These are phyloP conservation scores for Austroboletus niveus DNA, from an alignment of 1,284 basidiomycete species.

Conservation along the genomic window DNA sequence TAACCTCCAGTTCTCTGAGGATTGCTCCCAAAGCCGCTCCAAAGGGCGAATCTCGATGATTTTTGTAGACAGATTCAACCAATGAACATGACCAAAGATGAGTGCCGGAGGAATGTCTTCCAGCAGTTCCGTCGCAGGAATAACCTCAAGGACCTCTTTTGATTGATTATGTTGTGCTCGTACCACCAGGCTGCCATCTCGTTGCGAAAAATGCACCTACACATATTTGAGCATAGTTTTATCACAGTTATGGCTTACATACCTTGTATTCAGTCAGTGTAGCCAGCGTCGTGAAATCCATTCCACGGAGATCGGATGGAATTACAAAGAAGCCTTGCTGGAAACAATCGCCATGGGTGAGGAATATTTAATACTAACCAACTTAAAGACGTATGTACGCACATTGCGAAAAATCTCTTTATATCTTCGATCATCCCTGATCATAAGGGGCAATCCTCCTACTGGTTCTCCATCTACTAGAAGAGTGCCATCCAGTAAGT, in stretches of 20 bases:
- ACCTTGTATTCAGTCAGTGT: background rate
- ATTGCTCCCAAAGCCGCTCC: constrained; percentile 19
- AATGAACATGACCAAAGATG: constrained; percentile 35
- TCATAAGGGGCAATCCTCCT: constrained; percentile 36
- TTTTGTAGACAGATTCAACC: constrained; percentile 32
- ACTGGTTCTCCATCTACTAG: constrained; percentile 35
- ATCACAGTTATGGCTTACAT: background rate
- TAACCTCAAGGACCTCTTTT: constrained; percentile 29
- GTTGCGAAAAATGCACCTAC: constrained; percentile 6
- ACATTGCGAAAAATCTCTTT: background rate
- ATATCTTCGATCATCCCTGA: constrained; percentile 13
- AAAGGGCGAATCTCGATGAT: constrained; percentile 25
- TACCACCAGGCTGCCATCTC: constrained; percentile 25
- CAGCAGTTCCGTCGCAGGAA: constrained; percentile 33
- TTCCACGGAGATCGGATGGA: background rate
- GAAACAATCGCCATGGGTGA: constrained; percentile 23
- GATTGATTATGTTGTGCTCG: constrained; percentile 16
- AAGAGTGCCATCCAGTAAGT: background rate
- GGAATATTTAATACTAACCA: background rate
- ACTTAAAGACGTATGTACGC: background rate
- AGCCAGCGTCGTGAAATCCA: background rate
- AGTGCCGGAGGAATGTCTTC: constrained; percentile 39
- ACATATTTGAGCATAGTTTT: too few species aligned
- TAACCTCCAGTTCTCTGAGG: background rate
- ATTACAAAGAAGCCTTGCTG: constrained; percentile 34